A percentile compares a stretch with the other conserved stretches of the same genome.
phyloP scores from a whole-genome alignment of 2,329 filamentous ascomycete genomes.

The Talaromyces sp. region DNA sequence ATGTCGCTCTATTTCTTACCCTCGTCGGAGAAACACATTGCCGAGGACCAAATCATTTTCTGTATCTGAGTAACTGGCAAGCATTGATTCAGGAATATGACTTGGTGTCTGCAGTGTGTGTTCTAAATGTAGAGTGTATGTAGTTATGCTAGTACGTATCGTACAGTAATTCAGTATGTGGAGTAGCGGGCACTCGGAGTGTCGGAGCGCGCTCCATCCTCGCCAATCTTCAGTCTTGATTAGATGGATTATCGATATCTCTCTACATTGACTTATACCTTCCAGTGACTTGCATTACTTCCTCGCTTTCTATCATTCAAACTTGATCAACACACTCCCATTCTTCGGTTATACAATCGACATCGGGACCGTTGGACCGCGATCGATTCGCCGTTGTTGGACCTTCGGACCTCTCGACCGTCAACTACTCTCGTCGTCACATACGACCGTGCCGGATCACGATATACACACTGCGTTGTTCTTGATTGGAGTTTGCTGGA shows the following conservation, averaged over 20 bases:
- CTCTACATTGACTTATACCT: no score
- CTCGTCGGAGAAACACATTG: not conserved
- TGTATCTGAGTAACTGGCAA: no score
- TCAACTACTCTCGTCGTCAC: not conserved
- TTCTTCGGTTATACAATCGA: no score
- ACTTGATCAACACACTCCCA: no score
- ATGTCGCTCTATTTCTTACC: not conserved
- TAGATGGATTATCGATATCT: not conserved
- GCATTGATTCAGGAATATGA: no score
- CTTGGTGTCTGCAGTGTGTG: no score
- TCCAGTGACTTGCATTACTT: no score
- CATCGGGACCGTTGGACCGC: not conserved
- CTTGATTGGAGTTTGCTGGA: slow-evolving; percentile 14
- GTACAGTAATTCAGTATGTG: no score
- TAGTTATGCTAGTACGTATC: no score
- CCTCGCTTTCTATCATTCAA: no score
- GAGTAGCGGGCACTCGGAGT: not conserved
- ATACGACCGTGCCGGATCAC: not conserved
- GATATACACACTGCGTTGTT: not conserved
- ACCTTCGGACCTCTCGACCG: not conserved
- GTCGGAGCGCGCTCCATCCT: not conserved
- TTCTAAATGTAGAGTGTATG: not conserved
- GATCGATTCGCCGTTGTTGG: not conserved
- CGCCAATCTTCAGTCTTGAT: not conserved
- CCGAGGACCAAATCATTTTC: not conserved